Base-by-base conservation (phyloP, 2,329 filamentous ascomycete genomes). In the Aspergillus neotritici region DNA sequence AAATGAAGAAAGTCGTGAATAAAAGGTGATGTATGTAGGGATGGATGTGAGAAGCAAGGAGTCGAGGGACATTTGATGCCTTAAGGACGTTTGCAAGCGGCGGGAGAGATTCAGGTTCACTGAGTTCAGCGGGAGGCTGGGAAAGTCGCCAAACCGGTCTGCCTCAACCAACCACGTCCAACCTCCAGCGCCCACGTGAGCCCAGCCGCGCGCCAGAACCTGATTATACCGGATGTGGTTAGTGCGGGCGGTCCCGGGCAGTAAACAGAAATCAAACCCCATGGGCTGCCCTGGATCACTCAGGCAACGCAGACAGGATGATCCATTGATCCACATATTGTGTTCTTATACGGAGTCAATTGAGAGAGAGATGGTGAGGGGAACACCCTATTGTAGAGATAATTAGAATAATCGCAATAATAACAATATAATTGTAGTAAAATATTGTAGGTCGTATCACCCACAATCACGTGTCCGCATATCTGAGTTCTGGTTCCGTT, bases 201-300 rank as follows among this genome's bases (percentile, higher is more conserved):
- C 37, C 55, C 53, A 54, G 50, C 55, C 56, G 51, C 55, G 51
- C 53, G 49, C 50, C 46, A 53, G 43, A 45, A 31, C 38, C 14
- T 13, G 13, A 14, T 29, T 33, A 36, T 34, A 10, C 52, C 45
- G 30, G 17, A 47, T 50, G 2, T 15, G 47, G 52, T 34, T 56
- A 54, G 48, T 7, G 29, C 17, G 13, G 30, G n/a, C 40, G 41
- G 48, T 49, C 49, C 32, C 11, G 21, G 40, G 33, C 46, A 35
- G 46, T 57, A 58, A 58, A 58, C 54, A 52, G 36, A 42, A 44
- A 40, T 35, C 37, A 30, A 46, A 46, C 43, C 41, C 45, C 45
- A 47, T 46, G 48, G 48, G 38, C 33, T 43, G 29, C 8, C 7
- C 16, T 14, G 14, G 34, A 41, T 52, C 43, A 52, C 53, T 55